Conservation (phyloP, 2,329 filamentous ascomycete genomes). For the Exophiala dermatitidis region DNA sequence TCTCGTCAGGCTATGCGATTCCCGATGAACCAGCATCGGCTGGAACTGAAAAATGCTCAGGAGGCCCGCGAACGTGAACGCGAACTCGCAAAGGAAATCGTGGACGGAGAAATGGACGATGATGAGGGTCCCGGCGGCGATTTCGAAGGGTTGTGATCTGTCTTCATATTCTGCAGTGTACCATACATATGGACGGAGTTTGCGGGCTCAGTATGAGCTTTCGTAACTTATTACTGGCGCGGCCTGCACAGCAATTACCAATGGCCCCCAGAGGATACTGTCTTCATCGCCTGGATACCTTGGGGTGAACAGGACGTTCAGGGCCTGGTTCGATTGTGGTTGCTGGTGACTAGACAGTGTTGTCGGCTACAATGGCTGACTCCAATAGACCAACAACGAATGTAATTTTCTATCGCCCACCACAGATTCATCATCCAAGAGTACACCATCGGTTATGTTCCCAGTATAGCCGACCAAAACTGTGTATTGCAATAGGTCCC, state of each 20-base stretch:
- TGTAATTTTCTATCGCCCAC: neutral
- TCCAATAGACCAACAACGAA: neutral
- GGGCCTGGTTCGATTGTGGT: neutral
- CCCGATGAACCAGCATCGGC: slow-evolving; percentile 96
- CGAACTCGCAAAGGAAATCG: slow-evolving; percentile 97
- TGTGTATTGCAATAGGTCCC: too few relatives aligned
- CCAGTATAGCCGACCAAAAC: too few relatives aligned
- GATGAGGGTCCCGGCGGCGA: slow-evolving; percentile 83
- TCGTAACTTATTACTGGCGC: neutral
- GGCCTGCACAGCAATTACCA: too few relatives aligned
- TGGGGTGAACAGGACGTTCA: slow-evolving; percentile 3
- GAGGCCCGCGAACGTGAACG: slow-evolving; percentile 95
- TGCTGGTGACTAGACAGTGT: slow-evolving; percentile 1
- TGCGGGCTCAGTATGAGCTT: neutral
- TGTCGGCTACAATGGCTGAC: neutral
- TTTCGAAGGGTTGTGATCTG: slow-evolving; percentile 79
- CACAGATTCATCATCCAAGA: too few relatives aligned
- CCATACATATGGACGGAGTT: neutral
- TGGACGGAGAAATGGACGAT: slow-evolving; percentile 93
- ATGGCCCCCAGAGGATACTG: too few relatives aligned
- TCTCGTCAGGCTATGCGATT: slow-evolving; percentile 80
- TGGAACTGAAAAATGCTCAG: slow-evolving; percentile 96
- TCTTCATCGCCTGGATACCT: neutral
- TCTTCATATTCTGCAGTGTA: slow-evolving; percentile 3
- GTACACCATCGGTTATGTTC: too few relatives aligned